Evolutionary conservation across 2,329 filamentous ascomycete genomes (phyloP), one percentile per base, ranked within the genome.

Genomic region (Aureobasidium vineae): DNA sequence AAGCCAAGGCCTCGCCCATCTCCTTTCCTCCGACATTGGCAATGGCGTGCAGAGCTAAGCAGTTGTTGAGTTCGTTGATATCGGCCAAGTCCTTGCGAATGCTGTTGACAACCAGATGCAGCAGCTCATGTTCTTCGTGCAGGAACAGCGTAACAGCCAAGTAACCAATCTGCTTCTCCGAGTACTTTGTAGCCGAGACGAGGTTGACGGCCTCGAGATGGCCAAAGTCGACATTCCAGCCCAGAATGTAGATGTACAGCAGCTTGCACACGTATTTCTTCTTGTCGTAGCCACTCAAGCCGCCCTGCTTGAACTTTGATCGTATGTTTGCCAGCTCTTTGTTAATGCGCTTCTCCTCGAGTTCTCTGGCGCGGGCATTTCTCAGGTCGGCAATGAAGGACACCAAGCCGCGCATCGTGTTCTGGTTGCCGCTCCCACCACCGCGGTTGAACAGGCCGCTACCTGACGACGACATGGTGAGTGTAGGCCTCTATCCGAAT

Each of bases 251-350:
- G 74, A 99, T 98, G 79, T 99, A 99, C 69, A 99, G 84, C 72
- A 99, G 87, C 88, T 99, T 99, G 91, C 95, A 99, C 71, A 99
- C 95, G 77, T 99, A 99, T 90, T 99, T 99, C 86, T 99, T 99
- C 84, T 96, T 97, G 83, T 97, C 92, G 77, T 99, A 99, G 71
- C 95, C 96, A 76, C 90, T 97, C 67, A 99, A 82, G 75, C 85
- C 95, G 70, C 76, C 80, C 85, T 86, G 86, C 85, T 96, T 97
- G 83, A 98, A 99, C 80, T 98, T 98, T 81, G 97, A 92, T 75
- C 92, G 88, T 77, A 99, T 99, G 76, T 99, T 99, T 76, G 95
- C 95, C 78, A 99, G 81, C 82, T 99, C 95, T 83, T 99, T 99
- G 80, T 99, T 99, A 82, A 99, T 98, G 76, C 95, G 87, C 85